Conservation (phyloP, 345 rosid genomes). For the Citrus sp. region DNA sequence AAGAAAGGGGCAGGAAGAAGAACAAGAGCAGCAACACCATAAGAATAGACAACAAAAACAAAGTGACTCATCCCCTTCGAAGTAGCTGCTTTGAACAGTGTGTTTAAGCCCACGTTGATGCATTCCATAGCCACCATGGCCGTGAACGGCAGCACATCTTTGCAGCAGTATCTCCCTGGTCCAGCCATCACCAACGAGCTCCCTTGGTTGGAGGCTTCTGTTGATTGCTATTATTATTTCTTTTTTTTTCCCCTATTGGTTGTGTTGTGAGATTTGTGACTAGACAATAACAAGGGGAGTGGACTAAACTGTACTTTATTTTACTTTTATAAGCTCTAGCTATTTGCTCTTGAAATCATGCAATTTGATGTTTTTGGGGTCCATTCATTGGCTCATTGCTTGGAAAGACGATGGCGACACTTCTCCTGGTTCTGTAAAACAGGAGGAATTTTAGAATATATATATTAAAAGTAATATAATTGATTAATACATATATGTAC, state of each 20-base stretch:
- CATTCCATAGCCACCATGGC: slow-evolving; percentile 76
- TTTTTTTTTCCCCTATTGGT: neutral
- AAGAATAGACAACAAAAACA: slow-evolving; percentile 72
- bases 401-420: too few relatives aligned
- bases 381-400: neutral
- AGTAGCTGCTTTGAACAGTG: slow-evolving; percentile 87
- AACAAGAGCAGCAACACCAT: slow-evolving; percentile 75
- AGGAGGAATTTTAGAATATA: too few relatives aligned
- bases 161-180: slow-evolving; percentile 37
- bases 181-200: slow-evolving; percentile 31
- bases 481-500: too few relatives aligned
- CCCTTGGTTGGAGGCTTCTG: neutral
- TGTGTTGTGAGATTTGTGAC: neutral
- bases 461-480: too few relatives aligned
- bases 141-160: slow-evolving; percentile 58
- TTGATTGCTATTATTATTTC: neutral
- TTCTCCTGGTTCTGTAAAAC: too few relatives aligned
- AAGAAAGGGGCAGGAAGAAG: slow-evolving; percentile 84
- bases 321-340: neutral
- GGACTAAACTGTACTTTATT: neutral
- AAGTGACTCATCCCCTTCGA: slow-evolving; percentile 71
- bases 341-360: neutral
- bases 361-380: neutral
- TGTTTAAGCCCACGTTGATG: slow-evolving; percentile 63
- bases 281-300: neutral